phyloP scores from a whole-genome alignment of 1,284 basidiomycete genomes.

The Takashimella tepidaria region DNA sequence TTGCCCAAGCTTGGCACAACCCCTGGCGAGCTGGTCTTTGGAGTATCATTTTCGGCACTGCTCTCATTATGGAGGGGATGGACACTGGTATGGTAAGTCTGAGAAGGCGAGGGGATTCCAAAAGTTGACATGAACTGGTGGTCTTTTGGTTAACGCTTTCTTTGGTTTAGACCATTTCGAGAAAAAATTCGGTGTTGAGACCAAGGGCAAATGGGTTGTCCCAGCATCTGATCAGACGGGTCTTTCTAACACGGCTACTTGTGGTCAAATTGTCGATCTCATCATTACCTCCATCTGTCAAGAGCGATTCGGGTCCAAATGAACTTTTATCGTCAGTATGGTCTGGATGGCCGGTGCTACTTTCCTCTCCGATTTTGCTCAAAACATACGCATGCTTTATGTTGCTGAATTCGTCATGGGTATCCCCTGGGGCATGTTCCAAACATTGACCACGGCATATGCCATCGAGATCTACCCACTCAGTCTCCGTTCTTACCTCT shows the following conservation, averaged over 20 bases:
- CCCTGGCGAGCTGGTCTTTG: conserved; percentile 14
- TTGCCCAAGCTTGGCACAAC: conserved; percentile 9
- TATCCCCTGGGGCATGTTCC: conserved; percentile 48
- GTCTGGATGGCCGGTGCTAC: conserved; percentile 35
- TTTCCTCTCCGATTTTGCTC: conserved; percentile 46
- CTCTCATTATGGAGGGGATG: conserved; percentile 47
- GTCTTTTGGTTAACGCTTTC: background rate
- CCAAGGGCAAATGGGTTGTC: background rate
- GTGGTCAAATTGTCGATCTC: conserved; percentile 13
- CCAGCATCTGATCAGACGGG: conserved; percentile 2
- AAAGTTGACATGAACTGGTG: background rate
- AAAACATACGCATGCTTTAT: conserved; percentile 40
- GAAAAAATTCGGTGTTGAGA: conserved; percentile 2
- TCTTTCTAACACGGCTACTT: background rate
- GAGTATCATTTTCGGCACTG: conserved; percentile 40
- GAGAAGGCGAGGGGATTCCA: background rate
- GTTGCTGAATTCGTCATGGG: conserved; percentile 20
- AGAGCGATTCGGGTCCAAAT: conserved; percentile 38
- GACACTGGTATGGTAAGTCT: conserved; percentile 20
- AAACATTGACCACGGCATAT: conserved; percentile 50
- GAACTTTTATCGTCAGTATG: conserved; percentile 36
- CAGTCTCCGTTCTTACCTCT: conserved; percentile 7
- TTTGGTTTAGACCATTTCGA: background rate
- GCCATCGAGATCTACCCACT: conserved; percentile 51
- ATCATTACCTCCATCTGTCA: conserved; percentile 31